These are phyloP conservation scores for Drechslerella coelobrocha DNA, from an alignment of 2,329 filamentous ascomycete genomes.

Conservation along the genomic window DNA sequence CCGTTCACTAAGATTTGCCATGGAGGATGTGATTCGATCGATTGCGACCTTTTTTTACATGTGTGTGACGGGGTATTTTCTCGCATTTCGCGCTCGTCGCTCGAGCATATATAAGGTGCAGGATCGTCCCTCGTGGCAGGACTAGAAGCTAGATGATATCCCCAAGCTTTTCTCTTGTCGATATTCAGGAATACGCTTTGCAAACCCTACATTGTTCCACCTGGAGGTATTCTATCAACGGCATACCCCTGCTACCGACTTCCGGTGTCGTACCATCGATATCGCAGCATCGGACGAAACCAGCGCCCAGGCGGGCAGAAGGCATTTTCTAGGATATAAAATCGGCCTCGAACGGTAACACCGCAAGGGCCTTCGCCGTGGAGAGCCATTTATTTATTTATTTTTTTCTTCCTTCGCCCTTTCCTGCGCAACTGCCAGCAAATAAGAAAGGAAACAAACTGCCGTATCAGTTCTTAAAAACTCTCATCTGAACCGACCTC, in stretches of 20 bases:
- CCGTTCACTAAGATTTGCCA: neutral
- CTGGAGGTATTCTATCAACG: neutral
- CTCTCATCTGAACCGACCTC: neutral
- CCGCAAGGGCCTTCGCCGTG: too few species aligned
- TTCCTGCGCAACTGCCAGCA: too few species aligned
- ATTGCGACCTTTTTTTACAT: slow-evolving; percentile 22
- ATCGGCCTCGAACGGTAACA: too few species aligned
- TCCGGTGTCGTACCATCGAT: too few species aligned
- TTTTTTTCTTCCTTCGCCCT: neutral
- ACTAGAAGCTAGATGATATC: slow-evolving; percentile 1
- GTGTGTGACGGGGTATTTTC: slow-evolving; percentile 25
- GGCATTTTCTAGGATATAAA: too few species aligned
- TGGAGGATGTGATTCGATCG: neutral
- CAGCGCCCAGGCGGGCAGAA: too few species aligned
- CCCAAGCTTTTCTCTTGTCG: slow-evolving; percentile 21
- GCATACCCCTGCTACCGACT: too few species aligned
- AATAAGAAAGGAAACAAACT: too few species aligned
- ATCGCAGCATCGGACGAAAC: too few species aligned
- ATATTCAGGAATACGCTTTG: neutral
- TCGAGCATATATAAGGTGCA: slow-evolving; percentile 44
- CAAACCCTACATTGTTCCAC: neutral
- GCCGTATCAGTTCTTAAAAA: neutral
- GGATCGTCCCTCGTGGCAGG: slow-evolving; percentile 23
- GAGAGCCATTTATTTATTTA: slow-evolving; percentile 20
- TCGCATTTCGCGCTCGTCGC: slow-evolving; percentile 10